Conservation (phyloP, 352 stramenopile genomes). For the Achlya hypogyna region DNA sequence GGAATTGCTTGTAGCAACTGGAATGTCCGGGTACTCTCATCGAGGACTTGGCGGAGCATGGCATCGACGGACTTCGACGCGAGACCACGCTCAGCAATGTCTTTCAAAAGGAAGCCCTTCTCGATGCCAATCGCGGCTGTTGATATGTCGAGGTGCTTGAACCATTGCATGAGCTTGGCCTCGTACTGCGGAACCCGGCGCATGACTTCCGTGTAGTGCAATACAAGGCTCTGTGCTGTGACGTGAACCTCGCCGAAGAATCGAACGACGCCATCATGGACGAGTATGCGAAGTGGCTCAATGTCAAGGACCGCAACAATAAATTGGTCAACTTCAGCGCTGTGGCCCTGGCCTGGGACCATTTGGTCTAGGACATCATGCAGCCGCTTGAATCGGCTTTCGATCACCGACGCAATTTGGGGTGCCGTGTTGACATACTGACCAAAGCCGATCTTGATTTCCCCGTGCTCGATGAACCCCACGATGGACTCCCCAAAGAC, state of each 20-base stretch:
- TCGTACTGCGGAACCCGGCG: neutral
- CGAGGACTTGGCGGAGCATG: neutral
- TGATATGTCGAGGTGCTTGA: neutral
- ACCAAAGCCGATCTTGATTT: slow-evolving; percentile 6
- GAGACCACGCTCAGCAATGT: neutral
- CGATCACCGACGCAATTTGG: neutral
- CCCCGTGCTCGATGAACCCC: slow-evolving; percentile 8
- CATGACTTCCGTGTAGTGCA: neutral
- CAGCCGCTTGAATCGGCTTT: neutral
- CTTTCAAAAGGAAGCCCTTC: neutral
- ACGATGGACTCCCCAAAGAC: slow-evolving; percentile 6
- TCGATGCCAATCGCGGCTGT: neutral
- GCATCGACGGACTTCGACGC: neutral
- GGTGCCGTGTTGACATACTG: slow-evolving; percentile 6
- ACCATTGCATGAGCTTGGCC: slow-evolving; percentile 5
- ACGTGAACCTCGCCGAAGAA: slow-evolving; percentile 6
- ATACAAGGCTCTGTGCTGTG: neutral
- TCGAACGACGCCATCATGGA: slow-evolving; percentile 11
- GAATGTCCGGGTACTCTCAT: neutral
- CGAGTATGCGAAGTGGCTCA: neutral
- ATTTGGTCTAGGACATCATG: neutral
- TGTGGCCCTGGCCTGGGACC: neutral
- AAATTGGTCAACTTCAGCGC: neutral
- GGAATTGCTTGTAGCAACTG: neutral
- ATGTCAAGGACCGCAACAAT: neutral